Percentiles rank a stretch among this genome's conserved stretches.
Conservation (phyloP, 2,329 filamentous ascomycete genomes). For the Fusarium paranaense region DNA sequence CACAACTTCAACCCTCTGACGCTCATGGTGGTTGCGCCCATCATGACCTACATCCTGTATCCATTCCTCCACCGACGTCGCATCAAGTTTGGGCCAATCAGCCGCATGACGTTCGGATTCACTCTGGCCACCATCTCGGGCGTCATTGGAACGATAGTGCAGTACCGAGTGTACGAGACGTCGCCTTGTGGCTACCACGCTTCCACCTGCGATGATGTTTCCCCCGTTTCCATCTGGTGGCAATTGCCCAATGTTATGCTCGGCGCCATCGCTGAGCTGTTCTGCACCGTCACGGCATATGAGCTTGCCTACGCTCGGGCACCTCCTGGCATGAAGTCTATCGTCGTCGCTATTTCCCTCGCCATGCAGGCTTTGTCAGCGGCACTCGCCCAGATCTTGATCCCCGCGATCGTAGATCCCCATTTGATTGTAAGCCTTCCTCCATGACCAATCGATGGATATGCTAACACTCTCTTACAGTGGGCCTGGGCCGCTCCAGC, state of each 20-base stretch:
- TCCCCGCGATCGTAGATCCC: constrained; percentile 59
- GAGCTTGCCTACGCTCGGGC: constrained; percentile 62
- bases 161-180: constrained; percentile 68
- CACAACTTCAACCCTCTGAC: constrained; percentile 69
- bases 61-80: constrained; percentile 63
- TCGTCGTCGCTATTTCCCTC: constrained; percentile 63
- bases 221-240: constrained; percentile 31
- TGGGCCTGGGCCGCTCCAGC: constrained; percentile 44
- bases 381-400: constrained; percentile 55
- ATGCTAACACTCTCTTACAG: constrained; percentile 44
- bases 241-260: constrained; percentile 42
- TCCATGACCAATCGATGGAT: accelerated
- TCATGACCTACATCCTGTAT: constrained; percentile 59
- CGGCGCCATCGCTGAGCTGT: constrained; percentile 46
- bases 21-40: constrained; percentile 61
- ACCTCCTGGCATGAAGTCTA: constrained; percentile 63
- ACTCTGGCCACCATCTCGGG: constrained; percentile 58
- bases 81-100: constrained; percentile 69
- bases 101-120: constrained; percentile 69
- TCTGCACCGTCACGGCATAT: constrained; percentile 41
- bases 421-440: constrained; percentile 50
- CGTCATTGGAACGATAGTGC: constrained; percentile 63
- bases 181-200: constrained; percentile 58
- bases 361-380: constrained; percentile 59
- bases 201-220: constrained; percentile 39